Base-by-base conservation (phyloP, 192 early-diverging fungal species). In the Geranomyces variabilis region DNA sequence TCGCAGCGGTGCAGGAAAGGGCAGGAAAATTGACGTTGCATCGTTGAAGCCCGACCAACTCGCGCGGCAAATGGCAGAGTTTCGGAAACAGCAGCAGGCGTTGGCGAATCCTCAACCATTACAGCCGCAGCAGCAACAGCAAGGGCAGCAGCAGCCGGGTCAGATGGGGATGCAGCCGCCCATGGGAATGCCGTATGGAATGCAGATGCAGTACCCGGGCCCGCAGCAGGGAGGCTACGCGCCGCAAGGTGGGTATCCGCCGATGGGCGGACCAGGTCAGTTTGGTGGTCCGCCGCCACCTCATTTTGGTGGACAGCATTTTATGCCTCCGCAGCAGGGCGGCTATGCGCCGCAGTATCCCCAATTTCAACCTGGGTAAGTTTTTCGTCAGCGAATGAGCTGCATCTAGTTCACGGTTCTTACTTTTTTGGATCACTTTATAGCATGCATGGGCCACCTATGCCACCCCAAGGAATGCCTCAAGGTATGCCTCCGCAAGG, bases 41-140 rank as follows among this genome's bases (percentile, higher is more conserved):
- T 48, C 70, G 21, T 48, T 69, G 10, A 73, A 69, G 56, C 74
- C 78, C 22, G 77, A 76, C 14, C 24, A 60, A 17, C 49, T 81
- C 14, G 48, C 74, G 56, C 64, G 53, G 19, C 79, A 82, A 56
- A 71, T 81, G 59, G 84, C 70, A 34, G 76, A 77, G 7, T 84
- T 78, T 62, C 69, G 78, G 53, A 70, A 77, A 29, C 80, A 78
- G 61, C 77, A 77, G 43, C 65, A 75, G 49, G 53, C 45, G 19
- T 33, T 75, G 34, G 64, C 63, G 30, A 46, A 28, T n/a, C 36
- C 53, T 9, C 74, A 24, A 15, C 22, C 13, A 26, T 33, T n/a
- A 63, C 73, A 41, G 14, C 49, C 29, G 58, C 73, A 41, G 14
- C 15, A n/a, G 63, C 21, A 29, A 60, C 17, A 28, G 31, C 47